Evolutionary conservation across 129 eudicot genomes (phyloP), one percentile per base, ranked within the genome.

Genomic region (Helianthus tuberosus): DNA sequence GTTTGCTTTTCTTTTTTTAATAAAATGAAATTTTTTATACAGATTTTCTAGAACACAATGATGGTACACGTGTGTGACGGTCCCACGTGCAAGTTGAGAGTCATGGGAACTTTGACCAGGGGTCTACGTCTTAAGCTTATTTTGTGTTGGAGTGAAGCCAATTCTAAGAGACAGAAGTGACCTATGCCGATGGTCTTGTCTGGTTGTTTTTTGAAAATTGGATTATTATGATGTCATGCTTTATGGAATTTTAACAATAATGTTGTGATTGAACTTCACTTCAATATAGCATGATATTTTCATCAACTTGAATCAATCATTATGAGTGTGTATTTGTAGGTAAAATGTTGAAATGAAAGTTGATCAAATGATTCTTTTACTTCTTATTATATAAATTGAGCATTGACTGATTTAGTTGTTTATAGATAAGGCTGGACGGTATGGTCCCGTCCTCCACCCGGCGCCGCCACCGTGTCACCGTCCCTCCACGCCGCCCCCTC

Each of bases 121-220:
- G 53, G 64, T 65, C 46, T 32, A 74, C 69, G 36, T 71, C 74
- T 63, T 20, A 57, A 61, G 60, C 83, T 72, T 72, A 79, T 79
- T 79, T 79, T 72, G 74, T 79, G 82, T 78, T 72, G 47, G 47
- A 55, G 74, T 79, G 83, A 79, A 79, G 62, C 73, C 62, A 53
- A 54, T 72, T 65, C 8, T 54, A 72, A 79, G 83, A 73, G 83
- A 79, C 83, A 79, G 58, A 36, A 29, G 74, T 79, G 83, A 79
- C 83, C 64, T 65, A 72, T 46, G 78, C 78, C 20, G 9, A 54
- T 54, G 14, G 62, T 79, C 62, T 79, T 72, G 82, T 79, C 82
- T 79, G 48, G 29, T 29, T 78, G 68, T 52, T 16, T 14, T 43
- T 41, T 64, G 35, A 44, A 8, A 54, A 64, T 53, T 47, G 73